Evolutionary conservation across 139 green algal species (phyloP).

Genomic region (Coelastrella sp.): DNA sequence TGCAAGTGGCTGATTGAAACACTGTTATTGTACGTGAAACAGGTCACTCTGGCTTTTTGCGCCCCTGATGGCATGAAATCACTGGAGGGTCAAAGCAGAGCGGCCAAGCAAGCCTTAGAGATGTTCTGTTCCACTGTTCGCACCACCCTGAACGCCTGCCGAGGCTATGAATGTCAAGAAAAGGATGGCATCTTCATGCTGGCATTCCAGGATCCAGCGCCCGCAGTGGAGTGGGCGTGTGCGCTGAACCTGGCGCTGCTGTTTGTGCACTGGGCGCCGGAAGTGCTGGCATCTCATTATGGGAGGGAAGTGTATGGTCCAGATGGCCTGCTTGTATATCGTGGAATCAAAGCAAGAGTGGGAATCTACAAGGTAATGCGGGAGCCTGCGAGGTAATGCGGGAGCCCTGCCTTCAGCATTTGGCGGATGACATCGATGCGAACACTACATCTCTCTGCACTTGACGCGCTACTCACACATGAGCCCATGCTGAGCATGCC

Average conservation of each 20-base stretch:
- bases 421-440: no score
- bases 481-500: no score
- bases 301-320: background rate
- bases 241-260: slow-evolving; percentile 47
- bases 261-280: slow-evolving; percentile 43
- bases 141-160: slow-evolving; percentile 47
- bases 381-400: no score
- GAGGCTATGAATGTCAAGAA: slow-evolving; percentile 60
- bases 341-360: slow-evolving; percentile 45
- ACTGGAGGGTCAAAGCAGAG: background rate
- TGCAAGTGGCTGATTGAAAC: no score
- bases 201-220: slow-evolving; percentile 48
- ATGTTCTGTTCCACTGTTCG: slow-evolving; percentile 52
- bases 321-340: slow-evolving; percentile 13
- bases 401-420: no score
- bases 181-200: slow-evolving; percentile 63
- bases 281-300: slow-evolving; percentile 6
- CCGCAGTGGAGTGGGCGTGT: slow-evolving; percentile 37
- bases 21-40: background rate
- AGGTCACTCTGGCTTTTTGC: slow-evolving; percentile 46
- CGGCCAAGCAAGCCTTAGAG: slow-evolving; percentile 40
- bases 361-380: slow-evolving; percentile 55
- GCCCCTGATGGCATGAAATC: slow-evolving; percentile 4
- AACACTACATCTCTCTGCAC: no score
- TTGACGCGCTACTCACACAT: no score